A percentile compares a stretch with the other conserved stretches of the same genome.
phyloP scores from a whole-genome alignment of 108 stramenopile genomes.

The Fistulifera solaris region DNA sequence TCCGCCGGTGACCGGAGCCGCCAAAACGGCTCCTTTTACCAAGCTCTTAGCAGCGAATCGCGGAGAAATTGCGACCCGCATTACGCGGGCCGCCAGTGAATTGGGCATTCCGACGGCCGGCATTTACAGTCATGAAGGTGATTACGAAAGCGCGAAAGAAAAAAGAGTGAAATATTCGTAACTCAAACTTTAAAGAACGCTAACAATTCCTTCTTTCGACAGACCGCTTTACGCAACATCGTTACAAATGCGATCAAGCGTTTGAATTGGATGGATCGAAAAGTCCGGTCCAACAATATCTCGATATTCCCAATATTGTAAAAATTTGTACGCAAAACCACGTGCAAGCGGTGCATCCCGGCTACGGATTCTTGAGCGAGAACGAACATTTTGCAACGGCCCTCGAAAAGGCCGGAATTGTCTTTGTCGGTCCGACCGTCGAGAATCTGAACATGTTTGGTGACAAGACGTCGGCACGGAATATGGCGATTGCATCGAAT shows the following conservation, averaged over 20 bases:
- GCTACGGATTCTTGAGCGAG: slow-evolving; percentile 89
- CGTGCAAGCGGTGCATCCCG: slow-evolving; percentile 82
- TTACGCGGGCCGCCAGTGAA: slow-evolving; percentile 69
- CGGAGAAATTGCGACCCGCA: slow-evolving; percentile 74
- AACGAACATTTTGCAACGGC: slow-evolving; percentile 72
- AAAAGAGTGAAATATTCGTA: too few species aligned
- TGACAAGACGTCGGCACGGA: slow-evolving; percentile 89
- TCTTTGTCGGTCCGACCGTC: slow-evolving; percentile 91
- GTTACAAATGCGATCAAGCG: slow-evolving; percentile 93
- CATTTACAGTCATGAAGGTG: slow-evolving; percentile 81
- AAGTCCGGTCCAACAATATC: slow-evolving; percentile 90
- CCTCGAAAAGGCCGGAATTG: slow-evolving; percentile 62
- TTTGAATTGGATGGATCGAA: slow-evolving; percentile 36
- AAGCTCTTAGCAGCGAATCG: slow-evolving; percentile 84
- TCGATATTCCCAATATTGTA: slow-evolving; percentile 78
- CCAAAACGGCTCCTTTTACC: slow-evolving; percentile 41
- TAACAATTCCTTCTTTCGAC: background rate
- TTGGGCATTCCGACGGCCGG: slow-evolving; percentile 70
- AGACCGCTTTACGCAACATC: slow-evolving; percentile 94
- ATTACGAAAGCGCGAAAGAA: background rate
- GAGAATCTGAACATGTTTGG: slow-evolving; percentile 77
- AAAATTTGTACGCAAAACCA: slow-evolving; percentile 69
- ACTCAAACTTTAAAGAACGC: too few species aligned
- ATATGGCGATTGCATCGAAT: slow-evolving; percentile 64
- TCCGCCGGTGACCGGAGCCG: background rate